These are phyloP conservation scores for Populus hybrid DNA, from an alignment of 441 rosid genomes.

Conservation along the genomic window DNA sequence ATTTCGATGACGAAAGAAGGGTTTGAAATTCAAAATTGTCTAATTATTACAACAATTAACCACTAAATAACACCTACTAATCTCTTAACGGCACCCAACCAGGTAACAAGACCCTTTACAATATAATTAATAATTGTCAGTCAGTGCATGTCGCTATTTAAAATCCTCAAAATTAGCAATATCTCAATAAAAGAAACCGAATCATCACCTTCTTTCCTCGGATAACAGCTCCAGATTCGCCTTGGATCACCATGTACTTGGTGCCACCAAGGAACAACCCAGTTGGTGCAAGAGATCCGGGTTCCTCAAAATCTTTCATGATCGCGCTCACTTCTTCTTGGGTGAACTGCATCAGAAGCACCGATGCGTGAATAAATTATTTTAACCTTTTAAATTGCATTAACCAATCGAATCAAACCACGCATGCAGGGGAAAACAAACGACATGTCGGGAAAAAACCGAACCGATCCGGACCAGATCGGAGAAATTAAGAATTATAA, in stretches of 20 bases:
- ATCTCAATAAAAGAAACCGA: not conserved
- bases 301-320: constrained; percentile 51
- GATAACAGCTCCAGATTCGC: constrained; percentile 67
- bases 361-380: not conserved
- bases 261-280: constrained; percentile 60
- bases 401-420: not conserved
- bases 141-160: not conserved
- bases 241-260: constrained; percentile 75
- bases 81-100: not conserved
- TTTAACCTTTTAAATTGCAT: not conserved
- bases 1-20: too few species aligned
- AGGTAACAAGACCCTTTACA: not conserved
- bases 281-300: constrained; percentile 63
- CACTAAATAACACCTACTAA: not conserved
- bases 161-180: not conserved
- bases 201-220: constrained; percentile 66
- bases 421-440: not conserved
- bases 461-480: not conserved
- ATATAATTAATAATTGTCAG: not conserved
- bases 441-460: not conserved
- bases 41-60: not conserved
- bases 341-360: constrained; percentile 37
- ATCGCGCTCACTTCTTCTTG: constrained; percentile 45
- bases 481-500: not conserved
- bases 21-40: not conserved